phyloP scores from a whole-genome alignment of 2,329 filamentous ascomycete genomes.

The Aureobasidium vineae region DNA sequence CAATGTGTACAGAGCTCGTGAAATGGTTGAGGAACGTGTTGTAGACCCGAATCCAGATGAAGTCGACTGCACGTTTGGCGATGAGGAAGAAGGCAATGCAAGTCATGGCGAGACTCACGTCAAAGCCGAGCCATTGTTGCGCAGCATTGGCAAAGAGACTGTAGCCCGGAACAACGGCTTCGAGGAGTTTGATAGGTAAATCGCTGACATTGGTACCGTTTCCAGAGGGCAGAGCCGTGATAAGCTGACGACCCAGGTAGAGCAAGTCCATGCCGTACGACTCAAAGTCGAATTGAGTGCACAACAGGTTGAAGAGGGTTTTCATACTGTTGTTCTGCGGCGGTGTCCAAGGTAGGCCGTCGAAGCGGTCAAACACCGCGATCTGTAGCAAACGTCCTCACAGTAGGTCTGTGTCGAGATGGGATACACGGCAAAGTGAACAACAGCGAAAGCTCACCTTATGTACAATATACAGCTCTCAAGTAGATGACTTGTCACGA shows the following conservation, averaged over 20 bases:
- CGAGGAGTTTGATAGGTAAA: conserved; percentile 49
- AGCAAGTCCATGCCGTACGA: conserved; percentile 27
- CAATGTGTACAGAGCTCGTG: conserved; percentile 47
- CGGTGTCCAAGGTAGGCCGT: background rate
- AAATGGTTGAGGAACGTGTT: conserved; percentile 40
- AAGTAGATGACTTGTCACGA: background rate
- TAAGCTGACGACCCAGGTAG: conserved; percentile 18
- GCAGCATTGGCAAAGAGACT: conserved; percentile 48
- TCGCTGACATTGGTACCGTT: conserved; percentile 33
- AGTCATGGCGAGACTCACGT: conserved; percentile 50
- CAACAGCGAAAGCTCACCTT: background rate
- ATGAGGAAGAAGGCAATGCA: conserved; percentile 46
- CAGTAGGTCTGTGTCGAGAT: background rate
- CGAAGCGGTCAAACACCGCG: background rate
- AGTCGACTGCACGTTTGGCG: conserved; percentile 41
- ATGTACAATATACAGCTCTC: background rate
- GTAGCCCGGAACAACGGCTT: conserved; percentile 53
- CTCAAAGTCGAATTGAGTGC: background rate
- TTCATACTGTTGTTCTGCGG: no score
- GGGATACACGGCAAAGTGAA: background rate
- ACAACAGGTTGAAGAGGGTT: background rate
- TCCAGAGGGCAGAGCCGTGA: conserved; percentile 12
- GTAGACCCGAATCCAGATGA: conserved; percentile 38
- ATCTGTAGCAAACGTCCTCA: background rate
- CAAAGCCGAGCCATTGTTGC: conserved; percentile 46